A percentile compares a stretch with the other conserved stretches of the same genome.
Evolutionary conservation across 192 early-diverging fungal species (phyloP).

Genomic region (Lunasporangiospora selenospora): DNA sequence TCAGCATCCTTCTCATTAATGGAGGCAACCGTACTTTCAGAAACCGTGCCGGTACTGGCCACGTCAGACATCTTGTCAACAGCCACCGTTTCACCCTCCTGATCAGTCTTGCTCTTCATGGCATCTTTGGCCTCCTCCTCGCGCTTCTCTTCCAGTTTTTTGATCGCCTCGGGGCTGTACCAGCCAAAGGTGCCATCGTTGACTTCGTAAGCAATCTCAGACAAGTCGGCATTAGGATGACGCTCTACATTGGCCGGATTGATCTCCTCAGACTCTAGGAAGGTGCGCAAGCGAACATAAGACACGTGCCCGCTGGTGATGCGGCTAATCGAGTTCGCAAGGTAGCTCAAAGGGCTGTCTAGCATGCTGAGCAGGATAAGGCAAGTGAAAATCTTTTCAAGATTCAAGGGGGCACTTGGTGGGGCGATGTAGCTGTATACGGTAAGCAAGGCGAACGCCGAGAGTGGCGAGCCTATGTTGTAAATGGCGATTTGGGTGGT

Average conservation of each 20-base stretch:
- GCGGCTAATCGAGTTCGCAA: constrained; percentile 66
- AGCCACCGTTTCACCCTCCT: background rate
- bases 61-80: background rate
- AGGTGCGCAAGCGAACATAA: constrained; percentile 62
- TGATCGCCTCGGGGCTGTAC: constrained; percentile 19
- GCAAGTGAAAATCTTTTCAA: constrained; percentile 70
- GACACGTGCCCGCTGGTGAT: constrained; percentile 70
- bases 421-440: constrained; percentile 62
- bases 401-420: constrained; percentile 43
- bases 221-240: constrained; percentile 7
- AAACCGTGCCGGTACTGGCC: too few relatives aligned
- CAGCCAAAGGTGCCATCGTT: constrained; percentile 10
- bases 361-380: constrained; percentile 78
- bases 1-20: background rate
- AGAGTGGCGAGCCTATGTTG: constrained; percentile 69
- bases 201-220: constrained; percentile 1
- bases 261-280: constrained; percentile 72
- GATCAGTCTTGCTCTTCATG: background rate
- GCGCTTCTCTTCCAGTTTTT: constrained; percentile 12
- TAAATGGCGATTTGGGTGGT: constrained; percentile 60
- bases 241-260: constrained; percentile 60
- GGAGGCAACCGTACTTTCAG: too few relatives aligned
- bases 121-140: constrained; percentile 14
- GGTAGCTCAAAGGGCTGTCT: constrained; percentile 68
- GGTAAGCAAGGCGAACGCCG: constrained; percentile 67